phyloP scores from a whole-genome alignment of 1,284 basidiomycete genomes.

The Tremellales sp. region DNA sequence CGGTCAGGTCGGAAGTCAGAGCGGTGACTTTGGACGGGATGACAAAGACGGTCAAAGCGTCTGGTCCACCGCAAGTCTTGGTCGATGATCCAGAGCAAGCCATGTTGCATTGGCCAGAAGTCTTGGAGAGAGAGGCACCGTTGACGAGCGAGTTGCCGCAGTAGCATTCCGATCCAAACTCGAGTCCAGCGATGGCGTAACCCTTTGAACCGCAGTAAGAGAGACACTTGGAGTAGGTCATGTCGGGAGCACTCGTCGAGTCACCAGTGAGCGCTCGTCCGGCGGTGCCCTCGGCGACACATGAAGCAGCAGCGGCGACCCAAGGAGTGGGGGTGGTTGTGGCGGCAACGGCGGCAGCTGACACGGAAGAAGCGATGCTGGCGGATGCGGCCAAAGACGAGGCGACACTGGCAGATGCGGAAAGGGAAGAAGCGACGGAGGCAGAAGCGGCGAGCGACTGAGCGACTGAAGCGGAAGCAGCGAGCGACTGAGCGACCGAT shows the following conservation, averaged over 20 bases:
- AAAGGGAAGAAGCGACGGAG: neutral
- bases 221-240: constrained; percentile 28
- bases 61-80: constrained; percentile 25
- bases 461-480: neutral
- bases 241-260: constrained; percentile 12
- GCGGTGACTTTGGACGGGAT: constrained; percentile 22
- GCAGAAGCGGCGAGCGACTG: neutral
- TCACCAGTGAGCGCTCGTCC: constrained; percentile 23
- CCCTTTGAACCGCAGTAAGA: constrained; percentile 24
- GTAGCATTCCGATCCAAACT: constrained; percentile 30
- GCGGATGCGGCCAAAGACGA: neutral
- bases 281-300: constrained; percentile 19
- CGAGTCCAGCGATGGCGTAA: constrained; percentile 26
- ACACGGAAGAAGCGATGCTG: neutral
- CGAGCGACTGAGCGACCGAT: neutral
- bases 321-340: neutral
- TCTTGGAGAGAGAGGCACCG: constrained; percentile 17
- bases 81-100: constrained; percentile 25
- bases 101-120: constrained; percentile 22
- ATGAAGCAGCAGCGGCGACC: constrained; percentile 5
- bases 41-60: constrained; percentile 19
- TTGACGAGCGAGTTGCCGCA: constrained; percentile 21
- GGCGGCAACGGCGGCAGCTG: neutral
- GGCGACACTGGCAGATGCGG: neutral
- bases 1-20: neutral